Percentiles rank a stretch among this genome's conserved stretches.
Evolutionary conservation across 2,329 filamentous ascomycete genomes (phyloP).

Genomic region (Aspergillus texensis): DNA sequence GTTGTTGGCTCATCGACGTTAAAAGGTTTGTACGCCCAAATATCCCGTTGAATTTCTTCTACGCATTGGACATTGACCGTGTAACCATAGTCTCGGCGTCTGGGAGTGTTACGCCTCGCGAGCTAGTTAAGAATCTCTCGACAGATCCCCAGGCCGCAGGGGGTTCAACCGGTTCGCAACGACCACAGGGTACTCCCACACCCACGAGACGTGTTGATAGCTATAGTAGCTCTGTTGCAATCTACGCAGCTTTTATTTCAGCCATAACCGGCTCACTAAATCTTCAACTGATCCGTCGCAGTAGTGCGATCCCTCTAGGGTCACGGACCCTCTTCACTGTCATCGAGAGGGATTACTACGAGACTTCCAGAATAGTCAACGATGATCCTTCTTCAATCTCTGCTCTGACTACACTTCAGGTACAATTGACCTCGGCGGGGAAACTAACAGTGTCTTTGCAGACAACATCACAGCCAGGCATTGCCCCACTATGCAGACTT

Average conservation of each 20-base stretch:
- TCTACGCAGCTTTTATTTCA: constrained; percentile 45
- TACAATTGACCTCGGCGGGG: constrained; percentile 40
- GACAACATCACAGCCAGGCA: constrained; percentile 39
- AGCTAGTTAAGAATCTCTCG: constrained; percentile 40
- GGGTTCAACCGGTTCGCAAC: constrained; percentile 26
- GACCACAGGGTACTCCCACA: constrained; percentile 26
- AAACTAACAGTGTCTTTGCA: constrained; percentile 41
- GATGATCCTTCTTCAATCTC: constrained; percentile 29
- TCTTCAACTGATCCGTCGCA: constrained; percentile 38
- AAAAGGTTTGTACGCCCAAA: constrained; percentile 31
- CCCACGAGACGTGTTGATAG: constrained; percentile 33
- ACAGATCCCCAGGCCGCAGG: constrained; percentile 30
- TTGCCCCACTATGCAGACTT: constrained; percentile 34
- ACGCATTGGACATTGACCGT: constrained; percentile 6
- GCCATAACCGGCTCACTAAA: constrained; percentile 41
- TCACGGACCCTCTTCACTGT: constrained; percentile 44
- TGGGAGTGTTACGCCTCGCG: constrained; percentile 36
- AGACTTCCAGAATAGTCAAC: constrained; percentile 30
- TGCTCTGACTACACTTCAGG: constrained; percentile 39
- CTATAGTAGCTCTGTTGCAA: constrained; percentile 35
- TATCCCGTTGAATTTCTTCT: neutral
- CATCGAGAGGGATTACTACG: constrained; percentile 35
- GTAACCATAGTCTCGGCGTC: constrained; percentile 34
- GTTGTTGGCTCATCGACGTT: constrained; percentile 33
- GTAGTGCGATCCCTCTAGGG: constrained; percentile 43